Base-by-base conservation (phyloP, 768 basidiomycete genomes). In the Leucosporidium scottii region DNA sequence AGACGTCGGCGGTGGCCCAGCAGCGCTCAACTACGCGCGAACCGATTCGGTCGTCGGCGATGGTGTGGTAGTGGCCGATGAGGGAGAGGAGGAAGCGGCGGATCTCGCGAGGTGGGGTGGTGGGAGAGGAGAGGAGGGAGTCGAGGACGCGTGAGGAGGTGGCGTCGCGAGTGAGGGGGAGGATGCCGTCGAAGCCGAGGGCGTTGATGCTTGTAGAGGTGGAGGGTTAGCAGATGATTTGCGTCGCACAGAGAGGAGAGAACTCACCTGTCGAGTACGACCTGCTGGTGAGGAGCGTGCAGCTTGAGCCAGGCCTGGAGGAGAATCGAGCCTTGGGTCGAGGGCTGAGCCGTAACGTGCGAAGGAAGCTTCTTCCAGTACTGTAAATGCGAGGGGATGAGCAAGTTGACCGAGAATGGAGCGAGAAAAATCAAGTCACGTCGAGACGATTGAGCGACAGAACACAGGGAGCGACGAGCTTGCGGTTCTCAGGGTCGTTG, bases 1-100 rank as follows among this genome's bases (percentile, higher is more conserved):
- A 97, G 1, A 90, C 87, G 79, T 99, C 96, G n/a, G 89, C 87
- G 69, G 84, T 85, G 1, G 83, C 85, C 91, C 92, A 98, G 72
- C 88, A 90, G n/a, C 88, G 85, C 74, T 93, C 94, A 7, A 85
- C 90, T 0, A 98, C 86, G 57, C 91, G 83, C 74, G 90, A 91
- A 55, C 96, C 96, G 70, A 96, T 85, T 55, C 88, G 85, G 76
- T 97, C 91, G 76, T 93, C 89, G 8, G 89, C 89, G 44, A 99
- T 85, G 36, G 80, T 76, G 75, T 88, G 86, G 78, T 87, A 96
- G 67, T 87, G 83, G 9, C 87, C 90, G 49, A 92, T 83, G 75
- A 94, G 85, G 7, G 83, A 81, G 76, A 86, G 80, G 55, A 96
- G 83, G 59, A 94, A 83, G 70, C 83, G 81, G 13, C 89, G 84